A percentile compares a stretch with the other conserved stretches of the same genome.
phyloP scores from a whole-genome alignment of 768 basidiomycete genomes.

The Leccinum disarticulatum region DNA sequence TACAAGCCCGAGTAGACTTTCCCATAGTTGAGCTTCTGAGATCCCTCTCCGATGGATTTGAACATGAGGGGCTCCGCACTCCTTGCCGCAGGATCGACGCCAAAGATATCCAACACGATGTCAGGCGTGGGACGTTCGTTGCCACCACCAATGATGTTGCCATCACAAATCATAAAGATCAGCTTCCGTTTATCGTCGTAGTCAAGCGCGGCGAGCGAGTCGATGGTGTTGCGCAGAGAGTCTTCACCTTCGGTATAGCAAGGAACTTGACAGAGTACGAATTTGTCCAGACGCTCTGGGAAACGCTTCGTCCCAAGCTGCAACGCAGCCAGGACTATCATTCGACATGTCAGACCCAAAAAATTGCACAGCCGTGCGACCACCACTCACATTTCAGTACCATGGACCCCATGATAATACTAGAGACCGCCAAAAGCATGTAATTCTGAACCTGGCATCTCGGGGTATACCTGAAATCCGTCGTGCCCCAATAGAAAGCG shows the following conservation, averaged over 20 bases:
- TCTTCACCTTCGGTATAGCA: slow-evolving; percentile 76
- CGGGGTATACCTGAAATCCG: slow-evolving; percentile 57
- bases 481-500: slow-evolving; percentile 54
- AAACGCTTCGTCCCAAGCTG: slow-evolving; percentile 59
- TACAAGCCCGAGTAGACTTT: slow-evolving; percentile 71
- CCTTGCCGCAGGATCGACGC: slow-evolving; percentile 60
- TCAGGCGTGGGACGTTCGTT: slow-evolving; percentile 67
- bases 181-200: slow-evolving; percentile 74
- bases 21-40: slow-evolving; percentile 66
- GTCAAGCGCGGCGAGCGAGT: slow-evolving; percentile 60
- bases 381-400: slow-evolving; percentile 53
- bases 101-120: slow-evolving; percentile 66
- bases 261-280: slow-evolving; percentile 65
- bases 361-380: slow-evolving; percentile 2
- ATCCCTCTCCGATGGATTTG: slow-evolving; percentile 68
- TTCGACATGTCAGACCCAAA: slow-evolving; percentile 9
- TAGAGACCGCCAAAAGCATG: slow-evolving; percentile 54
- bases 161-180: slow-evolving; percentile 66
- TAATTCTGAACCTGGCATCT: slow-evolving; percentile 63
- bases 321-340: slow-evolving; percentile 60
- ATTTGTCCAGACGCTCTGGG: slow-evolving; percentile 69
- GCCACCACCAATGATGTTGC: slow-evolving; percentile 69
- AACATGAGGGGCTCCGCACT: slow-evolving; percentile 66
- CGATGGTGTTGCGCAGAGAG: slow-evolving; percentile 64
- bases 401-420: slow-evolving; percentile 57